phyloP scores from a whole-genome alignment of 1,284 basidiomycete species.

The Cryptococcus sp. region DNA sequence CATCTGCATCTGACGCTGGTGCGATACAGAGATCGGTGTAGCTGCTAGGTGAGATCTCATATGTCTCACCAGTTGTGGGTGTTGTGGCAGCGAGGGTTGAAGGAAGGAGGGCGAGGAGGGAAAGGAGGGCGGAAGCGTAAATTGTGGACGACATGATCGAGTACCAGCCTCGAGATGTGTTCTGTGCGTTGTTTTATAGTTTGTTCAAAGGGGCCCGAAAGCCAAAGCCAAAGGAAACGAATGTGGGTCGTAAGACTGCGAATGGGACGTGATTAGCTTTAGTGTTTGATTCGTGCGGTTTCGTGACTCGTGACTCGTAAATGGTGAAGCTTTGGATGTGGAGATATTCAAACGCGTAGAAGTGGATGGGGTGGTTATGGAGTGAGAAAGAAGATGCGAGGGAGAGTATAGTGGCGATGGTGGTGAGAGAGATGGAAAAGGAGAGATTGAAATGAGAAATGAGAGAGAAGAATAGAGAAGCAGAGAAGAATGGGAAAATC shows the following conservation, averaged over 20 bases:
- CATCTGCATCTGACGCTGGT: conserved; percentile 27
- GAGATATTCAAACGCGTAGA: neutral
- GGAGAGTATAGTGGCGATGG: conserved; percentile 1
- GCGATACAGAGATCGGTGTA: conserved; percentile 39
- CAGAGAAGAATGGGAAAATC: neutral
- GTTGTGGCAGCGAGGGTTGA: conserved; percentile 19
- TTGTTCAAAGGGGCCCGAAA: conserved; percentile 5
- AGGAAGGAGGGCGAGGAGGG: conserved; percentile 28
- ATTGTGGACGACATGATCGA: conserved; percentile 18
- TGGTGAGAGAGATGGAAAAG: conserved; percentile 1
- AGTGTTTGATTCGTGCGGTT: neutral
- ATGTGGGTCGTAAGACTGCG: neutral
- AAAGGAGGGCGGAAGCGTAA: conserved; percentile 16
- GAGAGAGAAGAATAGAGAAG: conserved; percentile 1
- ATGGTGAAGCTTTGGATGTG: neutral
- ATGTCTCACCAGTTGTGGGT: conserved; percentile 21
- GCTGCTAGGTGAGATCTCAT: conserved; percentile 38
- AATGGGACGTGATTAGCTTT: neutral
- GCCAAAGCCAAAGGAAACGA: conserved; percentile 7
- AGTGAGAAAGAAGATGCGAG: neutral
- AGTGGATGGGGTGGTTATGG: neutral
- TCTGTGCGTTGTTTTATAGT: neutral
- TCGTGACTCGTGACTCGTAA: neutral
- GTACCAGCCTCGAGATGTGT: conserved; percentile 1
- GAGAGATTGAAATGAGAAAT: conserved; percentile 2